Evolutionary conservation across 73 alveolate species (phyloP).

Genomic region (Symbiodinium pilosum): DNA sequence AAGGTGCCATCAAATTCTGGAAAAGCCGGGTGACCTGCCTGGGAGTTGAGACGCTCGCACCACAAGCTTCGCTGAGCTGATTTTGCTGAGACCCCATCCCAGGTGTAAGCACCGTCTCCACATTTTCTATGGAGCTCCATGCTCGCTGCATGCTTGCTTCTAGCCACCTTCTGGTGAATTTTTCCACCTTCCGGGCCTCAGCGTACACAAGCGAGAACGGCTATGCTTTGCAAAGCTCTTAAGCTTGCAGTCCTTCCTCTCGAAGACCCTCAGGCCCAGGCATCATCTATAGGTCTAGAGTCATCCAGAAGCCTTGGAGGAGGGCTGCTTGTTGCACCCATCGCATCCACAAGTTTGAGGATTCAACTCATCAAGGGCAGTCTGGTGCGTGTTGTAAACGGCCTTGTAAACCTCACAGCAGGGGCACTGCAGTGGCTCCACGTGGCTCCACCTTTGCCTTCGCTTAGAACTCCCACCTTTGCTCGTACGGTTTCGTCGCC

Average conservation of each 20-base stretch:
- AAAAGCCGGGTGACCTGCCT: slow-evolving; percentile 74
- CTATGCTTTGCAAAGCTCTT: background rate
- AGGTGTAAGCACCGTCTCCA: slow-evolving; percentile 22
- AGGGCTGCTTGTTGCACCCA: background rate
- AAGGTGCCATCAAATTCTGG: slow-evolving; percentile 80
- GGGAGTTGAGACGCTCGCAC: background rate
- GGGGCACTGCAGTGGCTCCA: background rate
- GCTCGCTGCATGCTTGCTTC: slow-evolving; percentile 75
- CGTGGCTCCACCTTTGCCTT: background rate
- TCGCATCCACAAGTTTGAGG: background rate
- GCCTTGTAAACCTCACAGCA: slow-evolving; percentile 34
- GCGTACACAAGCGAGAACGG: background rate
- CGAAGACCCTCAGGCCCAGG: background rate
- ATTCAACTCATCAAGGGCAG: slow-evolving; percentile 43
- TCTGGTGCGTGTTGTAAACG: slow-evolving; percentile 69
- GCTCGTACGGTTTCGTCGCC: background rate
- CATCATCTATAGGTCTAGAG: slow-evolving; percentile 60
- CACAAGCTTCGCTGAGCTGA: background rate
- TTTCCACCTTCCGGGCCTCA: slow-evolving; percentile 75
- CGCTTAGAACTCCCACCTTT: background rate
- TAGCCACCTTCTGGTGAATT: slow-evolving; percentile 64
- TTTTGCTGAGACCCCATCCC: background rate
- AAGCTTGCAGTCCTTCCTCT: too few species aligned
- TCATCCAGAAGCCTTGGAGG: slow-evolving; percentile 46
- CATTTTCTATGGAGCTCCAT: slow-evolving; percentile 54